Conservation (phyloP, 192 early-diverging fungal species). For the Gryganskiella cystojenkinii region DNA sequence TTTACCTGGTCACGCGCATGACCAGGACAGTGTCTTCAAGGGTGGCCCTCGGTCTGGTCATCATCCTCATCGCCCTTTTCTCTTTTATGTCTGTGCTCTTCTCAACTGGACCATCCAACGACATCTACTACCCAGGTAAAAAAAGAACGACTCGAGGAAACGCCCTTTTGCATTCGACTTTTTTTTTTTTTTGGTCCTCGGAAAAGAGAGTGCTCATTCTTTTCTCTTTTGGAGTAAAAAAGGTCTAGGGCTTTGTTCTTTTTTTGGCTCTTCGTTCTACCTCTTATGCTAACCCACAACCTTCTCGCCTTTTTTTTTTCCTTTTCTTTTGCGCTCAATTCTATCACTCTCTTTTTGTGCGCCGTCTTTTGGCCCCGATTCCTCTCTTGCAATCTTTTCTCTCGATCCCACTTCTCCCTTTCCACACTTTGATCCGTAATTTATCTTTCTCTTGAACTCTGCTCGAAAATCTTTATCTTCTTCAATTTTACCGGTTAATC, state of each 20-base stretch:
- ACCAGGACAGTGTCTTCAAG: slow-evolving; percentile 31
- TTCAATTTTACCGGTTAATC: neutral
- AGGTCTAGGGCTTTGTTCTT: no score
- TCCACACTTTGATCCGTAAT: no score
- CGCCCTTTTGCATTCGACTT: neutral
- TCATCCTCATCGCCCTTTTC: slow-evolving; percentile 35
- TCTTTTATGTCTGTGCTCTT: slow-evolving; percentile 46
- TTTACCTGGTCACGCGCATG: slow-evolving; percentile 13
- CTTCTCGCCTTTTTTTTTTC: neutral
- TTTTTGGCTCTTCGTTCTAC: no score
- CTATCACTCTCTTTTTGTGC: no score
- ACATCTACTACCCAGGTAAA: slow-evolving; percentile 51
- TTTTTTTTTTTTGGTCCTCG: neutral
- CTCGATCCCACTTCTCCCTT: neutral
- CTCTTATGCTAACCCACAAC: no score
- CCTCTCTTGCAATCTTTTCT: neutral
- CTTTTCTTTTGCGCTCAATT: neutral
- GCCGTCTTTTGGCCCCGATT: neutral
- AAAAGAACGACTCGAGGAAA: neutral
- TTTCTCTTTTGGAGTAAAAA: no score
- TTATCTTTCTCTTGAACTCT: no score
- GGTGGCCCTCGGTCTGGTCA: slow-evolving; percentile 28
- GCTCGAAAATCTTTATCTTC: neutral
- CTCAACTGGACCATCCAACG: slow-evolving; percentile 34
- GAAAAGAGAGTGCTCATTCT: neutral